Evolutionary conservation across 177 flowering plant species (phyloP).

Genomic region (Vitis hybrid): DNA sequence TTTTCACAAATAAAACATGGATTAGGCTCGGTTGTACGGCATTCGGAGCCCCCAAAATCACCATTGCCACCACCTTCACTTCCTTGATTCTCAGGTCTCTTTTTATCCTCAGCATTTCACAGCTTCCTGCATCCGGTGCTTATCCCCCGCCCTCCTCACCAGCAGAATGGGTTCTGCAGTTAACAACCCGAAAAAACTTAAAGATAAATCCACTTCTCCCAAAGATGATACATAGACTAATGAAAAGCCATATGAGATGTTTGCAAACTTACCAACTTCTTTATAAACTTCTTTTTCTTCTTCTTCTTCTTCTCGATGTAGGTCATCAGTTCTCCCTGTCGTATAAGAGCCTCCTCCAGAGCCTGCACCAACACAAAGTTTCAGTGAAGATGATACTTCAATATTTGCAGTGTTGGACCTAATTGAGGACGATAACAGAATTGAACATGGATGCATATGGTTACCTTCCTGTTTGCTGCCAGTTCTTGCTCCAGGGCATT

Average conservation of each 20-base stretch:
- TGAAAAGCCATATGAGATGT: neutral
- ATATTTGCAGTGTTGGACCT: too few species aligned
- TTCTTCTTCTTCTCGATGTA: slow-evolving; percentile 73
- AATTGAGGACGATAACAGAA: too few species aligned
- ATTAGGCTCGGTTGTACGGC: too few species aligned
- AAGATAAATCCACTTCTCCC: too few species aligned
- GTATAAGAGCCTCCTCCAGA: slow-evolving; percentile 44
- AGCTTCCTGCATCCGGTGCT: too few species aligned
- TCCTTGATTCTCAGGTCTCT: too few species aligned
- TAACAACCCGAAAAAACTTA: slow-evolving; percentile 16
- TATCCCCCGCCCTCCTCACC: slow-evolving; percentile 15
- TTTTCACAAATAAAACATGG: too few species aligned
- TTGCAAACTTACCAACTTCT: slow-evolving; percentile 33
- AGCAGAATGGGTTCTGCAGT: slow-evolving; percentile 32
- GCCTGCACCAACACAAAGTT: slow-evolving; percentile 42
- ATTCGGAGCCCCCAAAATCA: too few species aligned
- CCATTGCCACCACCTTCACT: too few species aligned
- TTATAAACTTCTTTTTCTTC: slow-evolving; percentile 47
- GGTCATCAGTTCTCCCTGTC: slow-evolving; percentile 52
- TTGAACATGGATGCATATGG: too few species aligned
- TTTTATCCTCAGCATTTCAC: too few species aligned
- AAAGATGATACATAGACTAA: neutral
- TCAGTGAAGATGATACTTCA: too few species aligned
- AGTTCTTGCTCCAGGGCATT: slow-evolving; percentile 62
- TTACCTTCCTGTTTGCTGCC: slow-evolving; percentile 65